Conservation (phyloP, 1,139 yeast species). For the Diutina mesorugosa region DNA sequence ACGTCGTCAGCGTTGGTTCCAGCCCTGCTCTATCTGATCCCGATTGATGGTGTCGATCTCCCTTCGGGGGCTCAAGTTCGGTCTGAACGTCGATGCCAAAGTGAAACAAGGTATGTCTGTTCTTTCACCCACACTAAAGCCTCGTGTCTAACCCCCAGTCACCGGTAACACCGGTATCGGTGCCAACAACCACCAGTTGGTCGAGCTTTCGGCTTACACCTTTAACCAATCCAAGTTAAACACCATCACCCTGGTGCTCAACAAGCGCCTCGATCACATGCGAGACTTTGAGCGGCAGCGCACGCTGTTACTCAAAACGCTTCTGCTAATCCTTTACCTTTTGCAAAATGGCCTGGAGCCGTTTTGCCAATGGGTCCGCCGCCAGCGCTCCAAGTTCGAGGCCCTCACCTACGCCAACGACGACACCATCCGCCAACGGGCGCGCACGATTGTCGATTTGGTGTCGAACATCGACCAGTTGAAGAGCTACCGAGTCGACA, state of each 20-base stretch:
- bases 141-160: not conserved
- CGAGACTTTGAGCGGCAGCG: not conserved
- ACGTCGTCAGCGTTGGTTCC: not conserved
- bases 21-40: not conserved
- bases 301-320: not conserved
- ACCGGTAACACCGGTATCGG: constrained; percentile 1
- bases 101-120: not conserved
- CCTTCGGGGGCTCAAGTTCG: not conserved
- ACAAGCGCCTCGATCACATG: not conserved
- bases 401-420: not conserved
- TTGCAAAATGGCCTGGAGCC: not conserved
- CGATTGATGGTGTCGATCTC: not conserved
- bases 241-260: not conserved
- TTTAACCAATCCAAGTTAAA: not conserved
- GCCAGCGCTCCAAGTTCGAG: not conserved
- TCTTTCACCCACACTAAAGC: not conserved
- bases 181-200: not conserved
- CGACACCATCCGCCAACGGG: not conserved
- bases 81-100: not conserved
- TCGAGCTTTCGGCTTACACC: not conserved
- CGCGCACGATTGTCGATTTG: not conserved
- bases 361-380: not conserved
- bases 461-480: not conserved
- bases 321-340: not conserved
- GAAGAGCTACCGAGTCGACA: not conserved